These are phyloP conservation scores for Rubia tinctorum DNA, from an alignment of 305 asterid species.

Conservation along the genomic window DNA sequence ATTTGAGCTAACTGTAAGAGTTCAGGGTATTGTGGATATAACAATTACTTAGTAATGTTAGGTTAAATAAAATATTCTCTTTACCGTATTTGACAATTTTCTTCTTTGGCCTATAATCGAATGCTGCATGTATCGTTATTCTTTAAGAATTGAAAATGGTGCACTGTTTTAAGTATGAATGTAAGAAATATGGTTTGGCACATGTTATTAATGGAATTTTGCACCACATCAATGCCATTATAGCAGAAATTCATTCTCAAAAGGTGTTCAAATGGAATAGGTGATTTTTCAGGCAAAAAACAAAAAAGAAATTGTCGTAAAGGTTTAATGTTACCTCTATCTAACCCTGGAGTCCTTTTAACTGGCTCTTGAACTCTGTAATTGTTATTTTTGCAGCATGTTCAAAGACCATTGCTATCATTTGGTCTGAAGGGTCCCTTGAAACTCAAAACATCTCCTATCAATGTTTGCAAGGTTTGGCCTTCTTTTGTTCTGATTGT, in stretches of 20 bases:
- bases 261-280: background rate
- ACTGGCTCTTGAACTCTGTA: background rate
- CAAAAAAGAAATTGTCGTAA: background rate
- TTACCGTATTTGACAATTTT: background rate
- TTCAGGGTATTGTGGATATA: background rate
- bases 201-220: background rate
- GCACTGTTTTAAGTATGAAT: background rate
- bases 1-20: conserved; percentile 66
- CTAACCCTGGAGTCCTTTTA: background rate
- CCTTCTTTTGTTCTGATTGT: conserved; percentile 15
- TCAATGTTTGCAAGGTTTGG: conserved; percentile 81
- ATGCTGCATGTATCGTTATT: background rate
- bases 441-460: conserved; percentile 73
- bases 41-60: background rate
- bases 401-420: conserved; percentile 85
- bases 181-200: background rate
- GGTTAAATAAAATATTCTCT: background rate
- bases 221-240: background rate
- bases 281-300: background rate
- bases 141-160: background rate
- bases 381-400: conserved; percentile 57
- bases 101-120: background rate
- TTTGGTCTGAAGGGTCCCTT: conserved; percentile 92
- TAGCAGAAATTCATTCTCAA: background rate
- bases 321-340: background rate